phyloP scores from a whole-genome alignment of 2,329 filamentous ascomycete species.

The Trichophyton mentagrophytes region DNA sequence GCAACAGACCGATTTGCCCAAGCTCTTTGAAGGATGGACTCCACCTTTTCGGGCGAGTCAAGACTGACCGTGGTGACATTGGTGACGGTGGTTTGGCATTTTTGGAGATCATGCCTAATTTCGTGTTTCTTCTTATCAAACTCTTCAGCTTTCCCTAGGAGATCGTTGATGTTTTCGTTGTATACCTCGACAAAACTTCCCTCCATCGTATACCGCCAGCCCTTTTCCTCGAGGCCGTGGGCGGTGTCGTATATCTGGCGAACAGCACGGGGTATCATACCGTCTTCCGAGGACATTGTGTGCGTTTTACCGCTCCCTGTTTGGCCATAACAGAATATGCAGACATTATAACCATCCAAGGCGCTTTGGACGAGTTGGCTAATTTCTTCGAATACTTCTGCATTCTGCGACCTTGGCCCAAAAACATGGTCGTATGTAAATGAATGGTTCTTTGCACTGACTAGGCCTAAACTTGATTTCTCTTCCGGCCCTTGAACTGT shows the following conservation, averaged over 20 bases:
- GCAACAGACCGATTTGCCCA: constrained; percentile 81
- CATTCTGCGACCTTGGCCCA: constrained; percentile 60
- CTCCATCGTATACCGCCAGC: constrained; percentile 89
- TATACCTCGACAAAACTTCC: constrained; percentile 96
- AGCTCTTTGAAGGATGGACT: constrained; percentile 66
- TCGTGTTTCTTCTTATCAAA: constrained; percentile 74
- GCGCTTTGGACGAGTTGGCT: constrained; percentile 94
- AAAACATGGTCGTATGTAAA: constrained; percentile 95
- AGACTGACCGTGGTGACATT: constrained; percentile 67
- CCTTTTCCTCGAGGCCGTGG: constrained; percentile 70
- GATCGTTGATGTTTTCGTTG: constrained; percentile 90
- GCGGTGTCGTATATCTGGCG: constrained; percentile 89
- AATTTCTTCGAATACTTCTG: constrained; percentile 88
- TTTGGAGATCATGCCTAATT: constrained; percentile 71
- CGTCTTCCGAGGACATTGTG: constrained; percentile 83
- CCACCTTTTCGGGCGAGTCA: constrained; percentile 66
- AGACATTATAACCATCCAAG: constrained; percentile 94
- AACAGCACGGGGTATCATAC: constrained; percentile 90
- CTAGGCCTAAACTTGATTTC: constrained; percentile 62
- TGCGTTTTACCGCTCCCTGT: constrained; percentile 94
- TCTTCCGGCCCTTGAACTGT: constrained; percentile 72
- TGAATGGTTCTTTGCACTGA: constrained; percentile 64
- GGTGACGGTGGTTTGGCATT: constrained; percentile 68
- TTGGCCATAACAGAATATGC: constrained; percentile 97
- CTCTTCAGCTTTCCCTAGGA: constrained; percentile 59